Evolutionary conservation across 805 yeast genomes (phyloP), one percentile per base, ranked within the genome.

Genomic region (Ogataea trehaloabstinens): DNA sequence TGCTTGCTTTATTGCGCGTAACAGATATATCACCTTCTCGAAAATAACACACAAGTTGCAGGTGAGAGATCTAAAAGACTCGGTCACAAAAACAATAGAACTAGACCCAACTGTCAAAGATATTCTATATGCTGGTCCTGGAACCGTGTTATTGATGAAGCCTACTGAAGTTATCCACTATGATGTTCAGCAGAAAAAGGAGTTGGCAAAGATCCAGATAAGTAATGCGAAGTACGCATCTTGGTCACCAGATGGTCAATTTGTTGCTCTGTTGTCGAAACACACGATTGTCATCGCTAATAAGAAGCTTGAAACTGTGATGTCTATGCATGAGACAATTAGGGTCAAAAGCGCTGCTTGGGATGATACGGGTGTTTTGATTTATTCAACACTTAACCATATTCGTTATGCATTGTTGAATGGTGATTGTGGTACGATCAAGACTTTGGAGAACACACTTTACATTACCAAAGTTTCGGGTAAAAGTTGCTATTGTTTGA

Each of bases 321-420:
- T 91, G 38, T 80, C 95, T 2, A 75, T 89, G 78, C 97, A 89
- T 61, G 99, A 93, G 70, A 91, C 98, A 3, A 93, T 93, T 52
- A 75, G 99, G 62, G 88, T 93, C 56, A 93, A 93, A 70, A 82
- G 95, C 67, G 97, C 96, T 33, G 87, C 95, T 15, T 93, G 97
- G 97, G 98, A 93, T 63, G 96, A 89, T 52, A 71, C 85, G 34
- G 91, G 91, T 37, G 95, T 95, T 22, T 74, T 93, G 61, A 74
- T 93, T 50, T 93, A 91, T 67, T 84, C 97, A 16, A 93, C 99
- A 6, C 73, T 93, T 63, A 91, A 91, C 67, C 99, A 93, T 63
- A 84, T 95, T 67, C 93, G 91, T 67, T 93, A 91, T 66, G 83
- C 91, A 33, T 71, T 93, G 57, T 71, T 91, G 58, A 93, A 90